phyloP scores from a whole-genome alignment of 169 alveolate species.

The Plasmodium inui region DNA sequence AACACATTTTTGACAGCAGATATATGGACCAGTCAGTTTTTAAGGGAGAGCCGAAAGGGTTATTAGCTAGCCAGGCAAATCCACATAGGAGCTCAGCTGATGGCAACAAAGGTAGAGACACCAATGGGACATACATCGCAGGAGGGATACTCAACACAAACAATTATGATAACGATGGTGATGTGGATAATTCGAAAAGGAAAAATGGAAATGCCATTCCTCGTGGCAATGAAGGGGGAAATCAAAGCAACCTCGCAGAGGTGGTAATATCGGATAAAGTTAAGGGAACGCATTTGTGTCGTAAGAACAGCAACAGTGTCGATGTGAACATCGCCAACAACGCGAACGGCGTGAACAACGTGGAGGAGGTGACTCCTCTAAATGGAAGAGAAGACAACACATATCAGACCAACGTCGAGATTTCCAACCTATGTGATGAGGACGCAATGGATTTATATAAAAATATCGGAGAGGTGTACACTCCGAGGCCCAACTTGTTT shows the following conservation, averaged over 20 bases:
- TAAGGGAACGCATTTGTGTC: background rate
- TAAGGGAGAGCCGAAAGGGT: slow-evolving; percentile 8
- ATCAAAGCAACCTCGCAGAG: background rate
- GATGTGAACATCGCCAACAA: background rate
- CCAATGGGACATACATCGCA: background rate
- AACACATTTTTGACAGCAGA: background rate
- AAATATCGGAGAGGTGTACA: slow-evolving; percentile 17
- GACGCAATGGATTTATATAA: slow-evolving; percentile 29
- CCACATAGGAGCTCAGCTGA: background rate
- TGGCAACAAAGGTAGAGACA: background rate
- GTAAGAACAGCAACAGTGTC: background rate
- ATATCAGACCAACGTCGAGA: background rate
- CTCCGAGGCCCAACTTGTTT: slow-evolving; percentile 18
- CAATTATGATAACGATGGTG: background rate
- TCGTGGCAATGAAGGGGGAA: background rate
- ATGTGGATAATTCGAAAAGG: background rate
- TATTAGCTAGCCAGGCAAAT: background rate
- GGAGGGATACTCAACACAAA: background rate
- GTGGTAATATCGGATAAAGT: background rate
- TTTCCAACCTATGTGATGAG: slow-evolving; percentile 25
- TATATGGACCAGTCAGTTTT: background rate
- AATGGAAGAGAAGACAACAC: background rate
- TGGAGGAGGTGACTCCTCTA: background rate
- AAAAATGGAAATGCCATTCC: background rate
- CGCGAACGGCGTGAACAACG: background rate